phyloP scores from a whole-genome alignment of 2,329 filamentous ascomycete genomes.

The Xylariaceae sp. region DNA sequence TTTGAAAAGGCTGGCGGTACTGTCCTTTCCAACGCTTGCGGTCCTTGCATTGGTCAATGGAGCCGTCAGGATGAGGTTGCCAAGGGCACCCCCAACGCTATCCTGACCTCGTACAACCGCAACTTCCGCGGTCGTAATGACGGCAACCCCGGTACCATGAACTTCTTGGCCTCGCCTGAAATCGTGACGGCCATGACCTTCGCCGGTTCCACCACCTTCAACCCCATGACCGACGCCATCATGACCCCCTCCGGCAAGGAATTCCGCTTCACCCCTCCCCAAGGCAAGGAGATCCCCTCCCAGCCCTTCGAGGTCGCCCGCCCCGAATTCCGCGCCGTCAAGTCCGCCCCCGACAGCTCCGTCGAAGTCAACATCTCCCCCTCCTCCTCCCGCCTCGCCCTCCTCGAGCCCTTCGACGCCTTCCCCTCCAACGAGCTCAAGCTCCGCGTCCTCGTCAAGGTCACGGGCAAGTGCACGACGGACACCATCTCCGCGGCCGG shows the following conservation, averaged over 20 bases:
- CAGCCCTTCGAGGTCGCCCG: slow-evolving; percentile 67
- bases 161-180: slow-evolving; percentile 95
- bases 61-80: slow-evolving; percentile 77
- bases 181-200: slow-evolving; percentile 96
- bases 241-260: slow-evolving; percentile 70
- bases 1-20: slow-evolving; percentile 83
- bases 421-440: slow-evolving; percentile 74
- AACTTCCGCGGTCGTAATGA: slow-evolving; percentile 98
- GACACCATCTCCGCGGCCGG: slow-evolving; percentile 97
- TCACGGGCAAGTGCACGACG: slow-evolving; percentile 96
- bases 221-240: slow-evolving; percentile 84
- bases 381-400: slow-evolving; percentile 80
- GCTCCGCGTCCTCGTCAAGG: slow-evolving; percentile 88
- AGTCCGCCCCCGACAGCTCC: slow-evolving; percentile 64
- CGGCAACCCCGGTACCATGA: slow-evolving; percentile 95
- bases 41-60: slow-evolving; percentile 93
- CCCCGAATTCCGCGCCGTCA: slow-evolving; percentile 62
- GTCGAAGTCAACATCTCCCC: slow-evolving; percentile 75
- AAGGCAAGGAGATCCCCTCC: slow-evolving; percentile 59
- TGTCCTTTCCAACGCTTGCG: slow-evolving; percentile 91
- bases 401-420: slow-evolving; percentile 82
- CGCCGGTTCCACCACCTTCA: slow-evolving; percentile 88
- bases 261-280: slow-evolving; percentile 81
- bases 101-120: slow-evolving; percentile 95
- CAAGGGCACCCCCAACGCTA: slow-evolving; percentile 87